A percentile compares a stretch with the other conserved stretches of the same genome.
These are phyloP conservation scores for Lodderomyces margitis DNA, from an alignment of 1,139 yeast genomes.

Conservation along the genomic window DNA sequence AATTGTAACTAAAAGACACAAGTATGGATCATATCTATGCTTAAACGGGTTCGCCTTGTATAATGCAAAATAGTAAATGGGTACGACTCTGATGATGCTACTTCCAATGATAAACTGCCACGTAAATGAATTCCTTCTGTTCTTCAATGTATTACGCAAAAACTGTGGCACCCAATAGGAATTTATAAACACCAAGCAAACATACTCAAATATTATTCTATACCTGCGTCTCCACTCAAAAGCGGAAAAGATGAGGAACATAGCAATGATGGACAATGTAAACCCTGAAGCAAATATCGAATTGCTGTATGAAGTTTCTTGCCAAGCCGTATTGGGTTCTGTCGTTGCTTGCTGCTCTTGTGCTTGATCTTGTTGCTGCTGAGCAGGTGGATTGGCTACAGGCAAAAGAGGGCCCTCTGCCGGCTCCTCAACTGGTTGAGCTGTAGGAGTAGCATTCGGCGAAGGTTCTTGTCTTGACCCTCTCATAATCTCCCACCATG, in stretches of 20 bases:
- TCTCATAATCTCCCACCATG: slow-evolving; percentile 64
- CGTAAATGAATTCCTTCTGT: slow-evolving; percentile 61
- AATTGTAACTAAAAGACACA: slow-evolving; percentile 41
- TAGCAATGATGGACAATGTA: slow-evolving; percentile 54
- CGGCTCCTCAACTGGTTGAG: slow-evolving; percentile 6
- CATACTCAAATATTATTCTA: slow-evolving; percentile 58
- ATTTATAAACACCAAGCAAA: slow-evolving; percentile 50
- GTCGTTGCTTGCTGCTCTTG: slow-evolving; percentile 11
- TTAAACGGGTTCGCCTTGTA: slow-evolving; percentile 44
- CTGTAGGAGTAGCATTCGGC: slow-evolving; percentile 2
- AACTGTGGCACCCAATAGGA: slow-evolving; percentile 94
- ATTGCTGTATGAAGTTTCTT: slow-evolving; percentile 59
- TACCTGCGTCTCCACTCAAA: slow-evolving; percentile 61
- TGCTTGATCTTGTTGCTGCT: slow-evolving; percentile 12
- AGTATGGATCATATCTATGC: slow-evolving; percentile 51
- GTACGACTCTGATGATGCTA: slow-evolving; percentile 59
- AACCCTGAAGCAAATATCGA: slow-evolving; percentile 63
- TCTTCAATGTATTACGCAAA: slow-evolving; percentile 70
- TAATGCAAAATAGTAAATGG: slow-evolving; percentile 61
- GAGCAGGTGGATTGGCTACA: slow-evolving; percentile 10
- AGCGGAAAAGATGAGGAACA: slow-evolving; percentile 58
- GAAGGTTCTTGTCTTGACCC: slow-evolving; percentile 21
- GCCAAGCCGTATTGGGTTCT: slow-evolving; percentile 22
- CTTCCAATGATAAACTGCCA: slow-evolving; percentile 75
- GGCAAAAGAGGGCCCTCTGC: slow-evolving; percentile 15